A percentile compares a stretch with the other conserved stretches of the same genome.
Conservation (phyloP, 768 basidiomycete species). For the Termitomyces heimii region DNA sequence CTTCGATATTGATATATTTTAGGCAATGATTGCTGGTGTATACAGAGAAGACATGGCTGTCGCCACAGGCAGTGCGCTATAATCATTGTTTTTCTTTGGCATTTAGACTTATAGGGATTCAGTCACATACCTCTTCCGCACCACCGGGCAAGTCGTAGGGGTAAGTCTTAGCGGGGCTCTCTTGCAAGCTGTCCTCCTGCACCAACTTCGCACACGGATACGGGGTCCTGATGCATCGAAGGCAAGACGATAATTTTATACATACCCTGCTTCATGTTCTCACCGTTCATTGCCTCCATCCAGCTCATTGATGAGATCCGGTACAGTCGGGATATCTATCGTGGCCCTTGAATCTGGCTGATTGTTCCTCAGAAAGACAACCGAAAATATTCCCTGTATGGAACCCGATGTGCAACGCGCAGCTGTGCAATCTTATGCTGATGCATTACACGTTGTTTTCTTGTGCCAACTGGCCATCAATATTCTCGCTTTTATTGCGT, state of each 20-base stretch:
- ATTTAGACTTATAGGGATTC: background rate
- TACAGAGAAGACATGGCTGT: conserved; percentile 79
- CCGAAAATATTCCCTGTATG: conserved; percentile 64
- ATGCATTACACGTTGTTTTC: conserved; percentile 78
- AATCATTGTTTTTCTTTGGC: conserved; percentile 10
- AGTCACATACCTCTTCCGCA: conserved; percentile 94
- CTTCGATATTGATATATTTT: conserved; percentile 9
- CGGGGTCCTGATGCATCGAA: conserved; percentile 67
- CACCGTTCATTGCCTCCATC: conserved; percentile 5
- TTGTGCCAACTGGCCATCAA: conserved; percentile 70
- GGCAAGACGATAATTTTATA: conserved; percentile 37
- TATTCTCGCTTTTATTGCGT: conserved; percentile 59
- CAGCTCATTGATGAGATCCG: conserved; percentile 73
- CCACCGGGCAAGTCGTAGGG: conserved; percentile 92
- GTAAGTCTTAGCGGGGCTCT: conserved; percentile 85
- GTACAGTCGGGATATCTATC: conserved; percentile 23
- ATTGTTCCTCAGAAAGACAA: conserved; percentile 50
- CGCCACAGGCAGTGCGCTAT: conserved; percentile 78
- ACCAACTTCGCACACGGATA: conserved; percentile 68
- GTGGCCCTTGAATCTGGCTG: background rate
- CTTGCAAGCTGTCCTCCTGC: conserved; percentile 71
- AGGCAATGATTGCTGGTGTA: conserved; percentile 88
- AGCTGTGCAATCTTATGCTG: conserved; percentile 73
- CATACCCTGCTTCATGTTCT: conserved; percentile 5
- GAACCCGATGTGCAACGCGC: conserved; percentile 46